Conservation (phyloP, 1,284 basidiomycete species). For the Marasmius sp. region DNA sequence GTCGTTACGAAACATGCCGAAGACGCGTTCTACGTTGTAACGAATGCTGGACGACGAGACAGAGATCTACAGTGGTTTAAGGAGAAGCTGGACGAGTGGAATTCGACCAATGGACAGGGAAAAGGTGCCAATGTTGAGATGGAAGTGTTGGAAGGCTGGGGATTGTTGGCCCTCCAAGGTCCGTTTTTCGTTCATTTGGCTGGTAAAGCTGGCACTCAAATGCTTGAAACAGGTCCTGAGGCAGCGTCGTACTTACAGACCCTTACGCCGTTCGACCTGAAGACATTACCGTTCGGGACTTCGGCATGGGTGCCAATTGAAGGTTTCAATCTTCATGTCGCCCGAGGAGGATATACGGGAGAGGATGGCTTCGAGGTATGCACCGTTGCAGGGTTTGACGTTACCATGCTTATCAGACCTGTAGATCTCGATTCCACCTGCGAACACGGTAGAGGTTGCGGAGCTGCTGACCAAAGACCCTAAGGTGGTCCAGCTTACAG, state of each 20-base stretch:
- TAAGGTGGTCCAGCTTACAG: constrained; percentile 72
- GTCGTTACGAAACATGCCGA: constrained; percentile 82
- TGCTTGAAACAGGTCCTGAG: constrained; percentile 67
- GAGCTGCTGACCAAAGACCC: constrained; percentile 69
- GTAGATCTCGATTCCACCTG: constrained; percentile 89
- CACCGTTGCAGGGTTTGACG: neutral
- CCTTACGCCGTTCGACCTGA: constrained; percentile 75
- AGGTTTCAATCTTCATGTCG: constrained; percentile 84
- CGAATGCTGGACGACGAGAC: constrained; percentile 88
- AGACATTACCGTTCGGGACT: constrained; percentile 75
- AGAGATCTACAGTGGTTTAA: constrained; percentile 83
- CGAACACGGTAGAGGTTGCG: constrained; percentile 72
- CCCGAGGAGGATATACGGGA: constrained; percentile 97
- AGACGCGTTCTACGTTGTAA: constrained; percentile 92
- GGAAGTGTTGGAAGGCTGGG: constrained; percentile 84
- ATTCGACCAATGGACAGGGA: constrained; percentile 45
- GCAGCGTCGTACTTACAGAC: constrained; percentile 77
- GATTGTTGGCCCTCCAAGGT: constrained; percentile 91
- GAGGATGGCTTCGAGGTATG: constrained; percentile 96
- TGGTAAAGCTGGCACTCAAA: neutral
- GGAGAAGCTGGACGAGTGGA: constrained; percentile 75
- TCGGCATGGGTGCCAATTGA: constrained; percentile 77
- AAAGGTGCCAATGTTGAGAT: constrained; percentile 70
- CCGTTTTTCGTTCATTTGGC: constrained; percentile 10
- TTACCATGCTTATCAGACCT: neutral